These are phyloP conservation scores for Phialophora macrospora DNA, from an alignment of 2,329 filamentous ascomycete species.

Conservation along the genomic window DNA sequence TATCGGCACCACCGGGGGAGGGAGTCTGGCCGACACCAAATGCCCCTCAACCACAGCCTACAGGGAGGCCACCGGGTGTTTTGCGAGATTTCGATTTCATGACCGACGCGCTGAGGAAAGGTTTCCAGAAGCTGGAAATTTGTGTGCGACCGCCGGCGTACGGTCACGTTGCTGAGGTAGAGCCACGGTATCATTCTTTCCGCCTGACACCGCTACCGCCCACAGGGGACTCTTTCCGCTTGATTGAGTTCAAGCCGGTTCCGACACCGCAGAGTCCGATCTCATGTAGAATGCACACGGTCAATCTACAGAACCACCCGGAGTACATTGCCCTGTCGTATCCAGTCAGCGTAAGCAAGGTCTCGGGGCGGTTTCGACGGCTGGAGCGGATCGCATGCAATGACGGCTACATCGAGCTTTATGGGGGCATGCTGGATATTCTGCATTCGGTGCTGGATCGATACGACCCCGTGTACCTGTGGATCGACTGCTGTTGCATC, in stretches of 20 bases:
- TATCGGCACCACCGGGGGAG: background rate
- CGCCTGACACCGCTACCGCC: background rate
- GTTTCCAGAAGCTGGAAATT: background rate
- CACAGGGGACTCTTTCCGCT: background rate
- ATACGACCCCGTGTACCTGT: background rate
- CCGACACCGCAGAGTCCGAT: constrained; percentile 3
- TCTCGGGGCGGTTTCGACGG: background rate
- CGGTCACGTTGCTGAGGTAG: background rate
- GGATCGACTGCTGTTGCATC: constrained; percentile 3
- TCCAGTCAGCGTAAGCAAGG: constrained; percentile 1
- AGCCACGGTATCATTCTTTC: constrained; percentile 7
- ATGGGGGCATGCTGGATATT: constrained; percentile 2
- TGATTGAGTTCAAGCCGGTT: background rate
- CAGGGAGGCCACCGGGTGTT: background rate
- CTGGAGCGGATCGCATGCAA: constrained; percentile 1
- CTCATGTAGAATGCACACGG: background rate
- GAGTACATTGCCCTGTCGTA: constrained; percentile 6
- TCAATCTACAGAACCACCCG: background rate
- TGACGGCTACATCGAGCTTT: background rate
- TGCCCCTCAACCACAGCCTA: background rate
- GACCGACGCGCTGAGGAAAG: background rate
- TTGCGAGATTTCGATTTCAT: background rate
- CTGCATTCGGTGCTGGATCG: background rate
- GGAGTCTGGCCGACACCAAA: background rate
- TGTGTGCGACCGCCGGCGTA: background rate